phyloP scores from a whole-genome alignment of 129 eudicot genomes.

The Artemisia annua region DNA sequence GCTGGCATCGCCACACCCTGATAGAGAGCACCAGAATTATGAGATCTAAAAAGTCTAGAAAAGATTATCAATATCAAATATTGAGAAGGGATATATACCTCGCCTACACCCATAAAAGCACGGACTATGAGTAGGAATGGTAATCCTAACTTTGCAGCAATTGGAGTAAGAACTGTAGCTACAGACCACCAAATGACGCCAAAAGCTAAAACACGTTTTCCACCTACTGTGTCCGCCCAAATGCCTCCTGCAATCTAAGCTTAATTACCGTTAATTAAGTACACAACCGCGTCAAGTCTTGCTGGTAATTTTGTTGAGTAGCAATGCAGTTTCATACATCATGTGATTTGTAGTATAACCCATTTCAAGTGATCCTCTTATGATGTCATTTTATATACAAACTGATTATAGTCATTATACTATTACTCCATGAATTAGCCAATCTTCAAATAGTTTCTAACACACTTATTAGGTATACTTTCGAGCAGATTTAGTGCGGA shows the following conservation, averaged over 20 bases:
- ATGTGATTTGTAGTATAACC: too few species aligned
- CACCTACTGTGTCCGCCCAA: conserved; percentile 98
- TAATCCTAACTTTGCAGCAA: conserved; percentile 90
- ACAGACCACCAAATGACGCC: conserved; percentile 98
- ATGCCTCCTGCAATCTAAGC: conserved; percentile 95
- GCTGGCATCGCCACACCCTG: conserved; percentile 98
- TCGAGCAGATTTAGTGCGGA: too few species aligned
- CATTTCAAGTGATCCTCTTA: too few species aligned
- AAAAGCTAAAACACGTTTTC: conserved; percentile 78
- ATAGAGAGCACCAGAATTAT: conserved; percentile 16
- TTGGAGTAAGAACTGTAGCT: conserved; percentile 83
- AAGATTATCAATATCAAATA: not conserved
- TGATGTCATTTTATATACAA: too few species aligned
- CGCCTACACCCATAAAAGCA: conserved; percentile 96
- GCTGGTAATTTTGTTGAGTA: too few species aligned
- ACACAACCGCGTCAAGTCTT: too few species aligned
- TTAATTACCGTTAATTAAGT: conserved; percentile 28
- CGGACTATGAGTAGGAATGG: conserved; percentile 86
- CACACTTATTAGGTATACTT: too few species aligned
- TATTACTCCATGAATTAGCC: too few species aligned
- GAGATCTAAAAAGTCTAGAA: not conserved
- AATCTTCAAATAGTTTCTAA: too few species aligned
- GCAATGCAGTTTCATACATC: too few species aligned
- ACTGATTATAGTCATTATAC: too few species aligned
- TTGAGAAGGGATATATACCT: conserved; percentile 41